These are phyloP conservation scores for Penicilliopsis zonata DNA, from an alignment of 495 filamentous ascomycete genomes.

Conservation along the genomic window DNA sequence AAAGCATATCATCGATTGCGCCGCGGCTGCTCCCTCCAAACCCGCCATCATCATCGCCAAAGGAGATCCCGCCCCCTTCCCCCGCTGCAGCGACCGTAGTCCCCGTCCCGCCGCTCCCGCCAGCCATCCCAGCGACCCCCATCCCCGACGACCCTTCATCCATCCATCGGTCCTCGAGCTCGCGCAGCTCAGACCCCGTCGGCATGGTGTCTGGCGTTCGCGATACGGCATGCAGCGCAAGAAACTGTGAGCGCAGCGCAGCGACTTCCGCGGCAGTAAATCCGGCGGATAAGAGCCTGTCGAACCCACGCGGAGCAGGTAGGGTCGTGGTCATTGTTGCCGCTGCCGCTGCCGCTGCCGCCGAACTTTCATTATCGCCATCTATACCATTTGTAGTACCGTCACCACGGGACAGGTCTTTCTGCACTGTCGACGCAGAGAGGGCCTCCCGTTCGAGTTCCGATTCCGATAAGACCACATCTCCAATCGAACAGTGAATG, in stretches of 20 bases:
- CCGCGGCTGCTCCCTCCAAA: constrained; percentile 31
- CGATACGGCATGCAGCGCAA: constrained; percentile 59
- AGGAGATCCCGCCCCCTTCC: constrained; percentile 21
- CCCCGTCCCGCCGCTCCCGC: constrained; percentile 11
- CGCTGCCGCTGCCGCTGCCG: constrained; percentile 4
- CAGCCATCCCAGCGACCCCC: constrained; percentile 22
- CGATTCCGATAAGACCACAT: constrained; percentile 41
- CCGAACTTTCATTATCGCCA: not conserved
- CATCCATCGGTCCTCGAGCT: constrained; percentile 85
- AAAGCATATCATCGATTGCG: constrained; percentile 73
- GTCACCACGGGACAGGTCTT: constrained; percentile 1
- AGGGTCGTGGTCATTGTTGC: constrained; percentile 29
- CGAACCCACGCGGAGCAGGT: constrained; percentile 73
- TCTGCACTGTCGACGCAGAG: constrained; percentile 24
- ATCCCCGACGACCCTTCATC: constrained; percentile 50
- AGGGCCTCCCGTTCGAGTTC: constrained; percentile 61
- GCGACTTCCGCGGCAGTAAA: constrained; percentile 75
- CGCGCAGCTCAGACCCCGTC: constrained; percentile 41
- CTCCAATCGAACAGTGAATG: constrained; percentile 82
- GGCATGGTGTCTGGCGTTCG: constrained; percentile 84
- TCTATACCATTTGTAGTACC: not conserved
- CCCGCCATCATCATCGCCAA: constrained; percentile 41
- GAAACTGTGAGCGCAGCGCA: constrained; percentile 73
- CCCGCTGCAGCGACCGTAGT: too few relatives aligned
- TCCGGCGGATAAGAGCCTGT: constrained; percentile 66